A percentile compares a stretch with the other conserved stretches of the same genome.
These are phyloP conservation scores for Saturnispora saitoi DNA, from an alignment of 805 yeast genomes.

Conservation along the genomic window DNA sequence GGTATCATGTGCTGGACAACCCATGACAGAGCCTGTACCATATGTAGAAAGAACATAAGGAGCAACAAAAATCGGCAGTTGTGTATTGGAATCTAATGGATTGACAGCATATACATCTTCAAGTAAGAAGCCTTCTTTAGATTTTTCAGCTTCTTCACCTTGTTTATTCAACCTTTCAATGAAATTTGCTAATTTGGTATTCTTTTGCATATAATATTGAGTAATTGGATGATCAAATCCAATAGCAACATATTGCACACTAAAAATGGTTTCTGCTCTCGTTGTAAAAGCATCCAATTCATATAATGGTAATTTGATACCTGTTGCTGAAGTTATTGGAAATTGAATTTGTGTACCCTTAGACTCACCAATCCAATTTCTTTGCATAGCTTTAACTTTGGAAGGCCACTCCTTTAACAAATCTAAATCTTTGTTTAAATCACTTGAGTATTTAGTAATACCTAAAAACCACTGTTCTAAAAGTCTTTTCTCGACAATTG, in stretches of 20 bases:
- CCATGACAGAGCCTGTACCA: conserved; percentile 96
- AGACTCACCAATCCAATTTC: conserved; percentile 89
- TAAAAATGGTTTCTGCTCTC: conserved; percentile 78
- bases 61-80: conserved; percentile 76
- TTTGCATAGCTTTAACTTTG: conserved; percentile 84
- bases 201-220: conserved; percentile 27
- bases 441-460: conserved; percentile 73
- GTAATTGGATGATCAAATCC: conserved; percentile 64
- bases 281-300: conserved; percentile 65
- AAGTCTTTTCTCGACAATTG: conserved; percentile 72
- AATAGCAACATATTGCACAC: conserved; percentile 77
- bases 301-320: conserved; percentile 13
- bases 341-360: conserved; percentile 68
- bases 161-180: conserved; percentile 31
- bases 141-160: conserved; percentile 31
- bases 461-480: conserved; percentile 92
- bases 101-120: conserved; percentile 36
- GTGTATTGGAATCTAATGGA: conserved; percentile 44
- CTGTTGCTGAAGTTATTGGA: conserved; percentile 13
- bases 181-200: conserved; percentile 39
- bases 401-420: conserved; percentile 72
- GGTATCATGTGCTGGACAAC: conserved; percentile 89
- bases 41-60: conserved; percentile 81
- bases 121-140: conserved; percentile 55
- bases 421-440: conserved; percentile 55